Percentiles rank a stretch among this genome's conserved stretches.
These are phyloP conservation scores for Secale cereale DNA, from an alignment of 176 grass and related monocot species.

Conservation along the genomic window DNA sequence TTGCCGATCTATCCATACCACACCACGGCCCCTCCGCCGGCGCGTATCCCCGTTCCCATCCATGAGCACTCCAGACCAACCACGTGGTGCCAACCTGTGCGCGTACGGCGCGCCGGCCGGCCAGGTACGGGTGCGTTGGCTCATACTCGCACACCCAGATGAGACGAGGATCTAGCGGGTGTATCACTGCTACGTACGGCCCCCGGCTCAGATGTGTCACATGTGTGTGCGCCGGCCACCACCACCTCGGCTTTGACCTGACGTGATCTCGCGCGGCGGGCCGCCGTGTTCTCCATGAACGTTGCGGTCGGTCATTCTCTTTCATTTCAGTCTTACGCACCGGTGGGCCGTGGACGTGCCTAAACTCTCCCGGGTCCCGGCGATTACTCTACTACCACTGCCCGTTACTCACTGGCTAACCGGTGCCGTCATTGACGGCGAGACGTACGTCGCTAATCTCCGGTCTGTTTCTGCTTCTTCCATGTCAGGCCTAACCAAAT, in stretches of 20 bases:
- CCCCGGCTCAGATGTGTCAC: neutral
- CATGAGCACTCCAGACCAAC: neutral
- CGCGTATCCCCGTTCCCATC: no score
- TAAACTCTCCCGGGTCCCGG: neutral
- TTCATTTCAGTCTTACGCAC: neutral
- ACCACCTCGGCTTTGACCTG: neutral
- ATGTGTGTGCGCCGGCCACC: neutral
- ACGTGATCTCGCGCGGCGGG: neutral
- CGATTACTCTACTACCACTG: neutral
- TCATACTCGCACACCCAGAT: neutral
- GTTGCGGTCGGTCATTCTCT: no score
- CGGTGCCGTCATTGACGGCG: neutral
- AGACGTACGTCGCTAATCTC: neutral
- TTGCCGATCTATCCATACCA: neutral
- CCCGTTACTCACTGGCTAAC: neutral
- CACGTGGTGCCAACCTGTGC: neutral
- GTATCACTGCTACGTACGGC: no score
- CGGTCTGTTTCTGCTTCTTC: neutral
- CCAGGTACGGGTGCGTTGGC: neutral
- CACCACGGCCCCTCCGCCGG: neutral
- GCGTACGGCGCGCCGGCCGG: neutral
- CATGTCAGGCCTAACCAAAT: neutral
- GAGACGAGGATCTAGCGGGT: neutral
- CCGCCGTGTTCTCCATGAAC: neutral
- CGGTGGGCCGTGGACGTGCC: neutral